phyloP scores from a whole-genome alignment of 805 yeast genomes.

The Candida sphagnicola region DNA sequence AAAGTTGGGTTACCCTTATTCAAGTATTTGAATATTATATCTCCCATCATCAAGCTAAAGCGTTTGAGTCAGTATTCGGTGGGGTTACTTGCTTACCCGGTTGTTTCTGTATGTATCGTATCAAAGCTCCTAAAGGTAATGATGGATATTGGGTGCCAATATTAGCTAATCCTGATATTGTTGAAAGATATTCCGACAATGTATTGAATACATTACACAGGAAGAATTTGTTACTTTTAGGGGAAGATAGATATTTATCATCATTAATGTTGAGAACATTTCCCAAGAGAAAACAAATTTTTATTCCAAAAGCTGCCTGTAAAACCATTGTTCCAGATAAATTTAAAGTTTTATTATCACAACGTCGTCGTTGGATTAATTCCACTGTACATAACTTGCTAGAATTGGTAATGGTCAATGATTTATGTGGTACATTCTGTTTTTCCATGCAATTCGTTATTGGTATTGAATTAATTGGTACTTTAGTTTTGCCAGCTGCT shows the following conservation, averaged over 20 bases:
- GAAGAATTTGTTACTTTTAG: constrained; percentile 78
- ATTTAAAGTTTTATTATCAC: constrained; percentile 77
- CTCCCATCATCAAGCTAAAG: constrained; percentile 92
- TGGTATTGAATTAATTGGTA: constrained; percentile 78
- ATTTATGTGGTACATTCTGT: constrained; percentile 91
- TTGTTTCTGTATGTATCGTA: constrained; percentile 88
- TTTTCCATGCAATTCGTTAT: constrained; percentile 94
- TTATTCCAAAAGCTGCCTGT: constrained; percentile 88
- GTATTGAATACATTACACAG: constrained; percentile 79
- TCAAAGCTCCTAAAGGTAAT: constrained; percentile 79
- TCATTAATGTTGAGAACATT: constrained; percentile 84
- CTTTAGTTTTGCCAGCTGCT: constrained; percentile 86
- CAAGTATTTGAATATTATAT: constrained; percentile 93
- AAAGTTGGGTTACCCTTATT: constrained; percentile 87
- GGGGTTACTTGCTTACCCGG: constrained; percentile 96
- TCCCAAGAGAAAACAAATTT: constrained; percentile 83
- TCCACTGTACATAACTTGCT: constrained; percentile 90
- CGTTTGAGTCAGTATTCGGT: constrained; percentile 92
- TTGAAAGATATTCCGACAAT: constrained; percentile 85
- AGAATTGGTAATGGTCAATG: constrained; percentile 80
- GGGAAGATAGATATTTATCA: constrained; percentile 85
- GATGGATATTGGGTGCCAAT: constrained; percentile 86
- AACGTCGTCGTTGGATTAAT: constrained; percentile 95
- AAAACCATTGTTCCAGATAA: constrained; percentile 86
- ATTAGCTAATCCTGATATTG: constrained; percentile 88